Evolutionary conservation across 345 rosid species (phyloP).

Genomic region (Eucalyptus curtisii): DNA sequence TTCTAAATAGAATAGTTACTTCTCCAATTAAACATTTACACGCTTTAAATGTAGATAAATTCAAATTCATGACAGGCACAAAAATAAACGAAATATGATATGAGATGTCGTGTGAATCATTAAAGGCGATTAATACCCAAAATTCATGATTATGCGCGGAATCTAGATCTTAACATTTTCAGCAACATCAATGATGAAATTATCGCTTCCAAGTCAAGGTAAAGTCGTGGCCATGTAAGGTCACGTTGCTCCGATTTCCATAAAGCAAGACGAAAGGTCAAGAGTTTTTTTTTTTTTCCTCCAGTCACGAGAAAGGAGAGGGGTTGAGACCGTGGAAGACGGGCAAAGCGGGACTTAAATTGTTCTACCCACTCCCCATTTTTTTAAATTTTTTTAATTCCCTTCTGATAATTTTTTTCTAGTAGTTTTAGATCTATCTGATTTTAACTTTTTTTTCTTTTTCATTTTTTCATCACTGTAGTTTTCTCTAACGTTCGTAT

Average conservation of each 20-base stretch:
- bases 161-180: neutral
- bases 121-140: rapidly evolving
- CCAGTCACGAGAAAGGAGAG: neutral
- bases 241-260: neutral
- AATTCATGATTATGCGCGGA: neutral
- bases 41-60: rapidly evolving
- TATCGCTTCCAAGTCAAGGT: neutral
- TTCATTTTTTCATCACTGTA: neutral
- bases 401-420: neutral
- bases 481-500: neutral
- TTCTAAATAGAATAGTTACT: neutral
- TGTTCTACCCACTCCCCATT: neutral
- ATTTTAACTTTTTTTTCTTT: neutral
- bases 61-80: neutral
- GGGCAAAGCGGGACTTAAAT: neutral
- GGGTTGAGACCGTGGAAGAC: neutral
- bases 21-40: neutral
- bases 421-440: neutral
- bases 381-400: neutral
- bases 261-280: neutral
- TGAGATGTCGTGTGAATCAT: neutral
- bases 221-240: neutral
- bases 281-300: neutral
- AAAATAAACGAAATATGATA: too few species aligned
- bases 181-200: neutral